Percentiles rank a stretch among this genome's conserved stretches.
Conservation (phyloP, 352 stramenopile genomes). For the Globisporangium megalacanthum region DNA sequence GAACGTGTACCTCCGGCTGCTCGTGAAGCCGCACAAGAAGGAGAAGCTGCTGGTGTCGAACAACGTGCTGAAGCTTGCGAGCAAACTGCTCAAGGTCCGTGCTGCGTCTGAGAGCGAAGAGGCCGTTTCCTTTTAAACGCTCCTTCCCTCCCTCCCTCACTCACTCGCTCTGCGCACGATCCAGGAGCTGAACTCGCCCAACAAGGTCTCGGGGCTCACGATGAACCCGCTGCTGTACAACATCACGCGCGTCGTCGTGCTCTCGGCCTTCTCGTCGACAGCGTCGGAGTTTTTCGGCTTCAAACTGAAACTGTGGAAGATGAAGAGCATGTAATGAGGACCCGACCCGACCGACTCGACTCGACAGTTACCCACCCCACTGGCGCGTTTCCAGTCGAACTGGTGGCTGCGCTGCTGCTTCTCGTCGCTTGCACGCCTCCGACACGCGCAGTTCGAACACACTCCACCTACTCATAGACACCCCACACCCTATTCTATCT, state of each 20-base stretch:
- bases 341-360: no score
- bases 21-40: conserved; percentile 85
- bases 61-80: conserved; percentile 89
- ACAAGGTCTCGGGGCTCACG: conserved; percentile 87
- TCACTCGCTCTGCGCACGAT: conserved; percentile 2
- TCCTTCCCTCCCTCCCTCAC: background rate
- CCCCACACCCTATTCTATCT: no score
- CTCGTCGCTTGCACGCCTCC: no score
- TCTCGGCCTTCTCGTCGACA: conserved; percentile 86
- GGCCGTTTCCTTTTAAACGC: background rate
- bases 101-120: background rate
- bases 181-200: conserved; percentile 85
- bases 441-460: no score
- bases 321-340: conserved; percentile 55
- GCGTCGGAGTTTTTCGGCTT: conserved; percentile 90
- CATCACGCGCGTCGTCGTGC: conserved; percentile 82
- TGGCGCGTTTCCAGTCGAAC: no score
- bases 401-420: no score
- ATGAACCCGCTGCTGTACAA: conserved; percentile 91
- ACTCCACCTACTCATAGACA: no score
- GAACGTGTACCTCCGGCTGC: conserved; percentile 82
- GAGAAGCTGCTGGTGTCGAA: conserved; percentile 87
- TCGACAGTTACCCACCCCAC: no score
- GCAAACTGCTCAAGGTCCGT: conserved; percentile 82
- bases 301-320: conserved; percentile 89